A percentile compares a stretch with the other conserved stretches of the same genome.
phyloP scores from a whole-genome alignment of 306 rosid genomes.

The Trifolium repens region DNA sequence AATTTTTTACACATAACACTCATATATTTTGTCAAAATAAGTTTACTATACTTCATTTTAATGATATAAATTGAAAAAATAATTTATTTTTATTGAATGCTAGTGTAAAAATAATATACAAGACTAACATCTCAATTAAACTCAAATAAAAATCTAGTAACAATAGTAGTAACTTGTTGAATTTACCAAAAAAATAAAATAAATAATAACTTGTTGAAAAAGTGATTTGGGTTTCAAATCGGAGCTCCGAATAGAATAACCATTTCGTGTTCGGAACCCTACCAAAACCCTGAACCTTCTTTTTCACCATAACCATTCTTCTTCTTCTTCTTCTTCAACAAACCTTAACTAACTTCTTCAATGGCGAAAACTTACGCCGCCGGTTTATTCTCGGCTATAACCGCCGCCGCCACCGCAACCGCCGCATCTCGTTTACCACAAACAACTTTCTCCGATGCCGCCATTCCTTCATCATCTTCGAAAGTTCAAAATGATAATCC shows the following conservation, averaged over 20 bases:
- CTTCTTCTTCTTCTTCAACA: background rate
- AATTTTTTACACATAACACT: too few relatives aligned
- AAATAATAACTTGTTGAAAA: background rate
- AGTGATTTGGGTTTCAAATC: background rate
- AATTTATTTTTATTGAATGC: too few relatives aligned
- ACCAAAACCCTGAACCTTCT: conserved; percentile 22
- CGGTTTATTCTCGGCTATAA: conserved; percentile 65
- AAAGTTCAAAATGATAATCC: conserved; percentile 78
- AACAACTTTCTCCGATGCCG: conserved; percentile 22
- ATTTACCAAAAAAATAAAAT: too few relatives aligned
- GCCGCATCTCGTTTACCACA: conserved; percentile 31
- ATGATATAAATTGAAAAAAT: too few relatives aligned
- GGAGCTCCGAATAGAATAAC: background rate
- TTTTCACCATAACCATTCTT: background rate
- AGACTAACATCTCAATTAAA: too few relatives aligned
- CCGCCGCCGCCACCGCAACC: conserved; percentile 64
- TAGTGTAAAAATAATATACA: too few relatives aligned
- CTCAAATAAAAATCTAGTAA: too few relatives aligned
- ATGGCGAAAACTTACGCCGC: conserved; percentile 39
- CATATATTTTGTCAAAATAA: too few relatives aligned
- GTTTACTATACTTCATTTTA: too few relatives aligned
- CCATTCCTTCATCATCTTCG: conserved; percentile 38
- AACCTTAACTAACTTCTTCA: background rate
- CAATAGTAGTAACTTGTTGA: too few relatives aligned
- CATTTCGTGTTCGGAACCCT: conserved; percentile 13